Conservation (phyloP, 768 basidiomycete genomes). For the Russula olivacea region DNA sequence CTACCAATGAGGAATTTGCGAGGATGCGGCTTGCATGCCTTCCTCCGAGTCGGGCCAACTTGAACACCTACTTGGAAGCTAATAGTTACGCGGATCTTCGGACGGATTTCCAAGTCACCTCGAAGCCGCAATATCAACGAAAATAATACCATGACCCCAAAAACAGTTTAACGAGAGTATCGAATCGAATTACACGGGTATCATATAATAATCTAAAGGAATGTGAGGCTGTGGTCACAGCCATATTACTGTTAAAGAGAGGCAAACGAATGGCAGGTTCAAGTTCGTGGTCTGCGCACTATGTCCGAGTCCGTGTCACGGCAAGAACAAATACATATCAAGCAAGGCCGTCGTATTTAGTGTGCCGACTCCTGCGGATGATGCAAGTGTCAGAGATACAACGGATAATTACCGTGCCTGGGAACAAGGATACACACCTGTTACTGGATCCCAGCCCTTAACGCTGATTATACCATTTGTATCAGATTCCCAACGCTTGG, state of each 20-base stretch:
- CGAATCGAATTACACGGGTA: background rate
- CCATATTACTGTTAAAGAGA: background rate
- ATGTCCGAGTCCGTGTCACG: background rate
- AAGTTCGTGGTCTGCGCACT: background rate
- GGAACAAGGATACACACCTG: background rate
- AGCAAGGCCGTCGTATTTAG: background rate
- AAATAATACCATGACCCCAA: background rate
- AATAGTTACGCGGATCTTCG: background rate
- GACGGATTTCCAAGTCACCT: too few relatives aligned
- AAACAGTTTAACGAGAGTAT: background rate
- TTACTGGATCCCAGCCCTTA: conserved; percentile 18
- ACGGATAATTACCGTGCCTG: background rate
- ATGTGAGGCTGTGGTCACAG: background rate
- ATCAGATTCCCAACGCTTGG: background rate
- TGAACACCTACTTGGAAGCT: background rate
- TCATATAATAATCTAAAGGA: background rate
- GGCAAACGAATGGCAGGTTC: background rate
- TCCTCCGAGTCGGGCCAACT: too few relatives aligned
- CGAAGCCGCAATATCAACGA: too few relatives aligned
- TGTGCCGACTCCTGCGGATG: conserved; percentile 10
- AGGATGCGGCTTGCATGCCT: too few relatives aligned
- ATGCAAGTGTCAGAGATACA: background rate
- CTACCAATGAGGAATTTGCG: too few relatives aligned
- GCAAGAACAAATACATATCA: background rate
- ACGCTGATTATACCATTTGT: background rate